Conservation (phyloP, 2,329 filamentous ascomycete species). For the Colletotrichum phormii region DNA sequence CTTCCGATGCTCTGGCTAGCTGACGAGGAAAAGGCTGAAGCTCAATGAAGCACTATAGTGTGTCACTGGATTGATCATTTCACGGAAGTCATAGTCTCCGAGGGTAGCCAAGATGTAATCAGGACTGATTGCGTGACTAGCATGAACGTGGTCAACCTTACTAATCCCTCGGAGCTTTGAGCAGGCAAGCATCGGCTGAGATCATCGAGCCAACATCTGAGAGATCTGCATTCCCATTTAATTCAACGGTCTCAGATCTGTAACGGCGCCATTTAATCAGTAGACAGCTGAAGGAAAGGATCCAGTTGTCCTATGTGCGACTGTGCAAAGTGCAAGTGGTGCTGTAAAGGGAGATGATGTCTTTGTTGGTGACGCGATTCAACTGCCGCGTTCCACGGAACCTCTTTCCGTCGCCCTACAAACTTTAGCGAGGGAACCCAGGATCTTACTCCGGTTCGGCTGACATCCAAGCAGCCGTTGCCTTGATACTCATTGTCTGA, state of each 20-base stretch:
- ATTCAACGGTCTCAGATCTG: conserved; percentile 33
- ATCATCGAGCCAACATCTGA: not conserved
- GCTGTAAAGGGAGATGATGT: not conserved
- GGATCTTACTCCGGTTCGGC: not conserved
- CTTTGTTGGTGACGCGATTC: not conserved
- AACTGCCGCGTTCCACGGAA: not conserved
- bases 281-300: conserved; percentile 40
- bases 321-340: not conserved
- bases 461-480: not conserved
- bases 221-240: conserved; percentile 15
- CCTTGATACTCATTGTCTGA: not conserved
- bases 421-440: not conserved
- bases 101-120: not conserved
- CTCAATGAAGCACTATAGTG: not conserved
- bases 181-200: not conserved
- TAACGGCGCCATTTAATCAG: conserved; percentile 39
- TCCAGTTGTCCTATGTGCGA: conserved; percentile 40
- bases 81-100: no score
- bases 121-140: no score
- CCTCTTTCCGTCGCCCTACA: not conserved
- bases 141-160: no score
- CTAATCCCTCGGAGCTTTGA: not conserved
- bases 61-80: not conserved
- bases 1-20: not conserved
- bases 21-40: not conserved